Conservation (phyloP, 441 rosid genomes). For the Bruguiera hainesii region DNA sequence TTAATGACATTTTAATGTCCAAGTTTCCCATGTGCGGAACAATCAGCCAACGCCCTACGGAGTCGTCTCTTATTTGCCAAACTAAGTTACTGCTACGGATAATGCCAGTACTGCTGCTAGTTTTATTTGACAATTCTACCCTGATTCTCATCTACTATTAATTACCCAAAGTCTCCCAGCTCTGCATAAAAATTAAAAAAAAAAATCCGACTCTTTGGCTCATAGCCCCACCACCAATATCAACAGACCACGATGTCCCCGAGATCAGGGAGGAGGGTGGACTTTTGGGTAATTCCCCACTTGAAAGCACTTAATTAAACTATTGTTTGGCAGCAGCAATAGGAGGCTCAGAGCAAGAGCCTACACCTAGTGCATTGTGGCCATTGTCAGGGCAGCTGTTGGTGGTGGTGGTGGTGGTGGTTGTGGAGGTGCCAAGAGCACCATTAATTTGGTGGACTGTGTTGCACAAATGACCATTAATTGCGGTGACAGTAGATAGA, state of each 20-base stretch:
- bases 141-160: slow-evolving; percentile 9
- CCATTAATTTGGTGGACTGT: slow-evolving; percentile 65
- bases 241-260: background rate
- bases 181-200: background rate
- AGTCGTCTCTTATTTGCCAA: slow-evolving; percentile 25
- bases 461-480: slow-evolving; percentile 65
- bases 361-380: background rate
- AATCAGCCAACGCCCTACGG: background rate
- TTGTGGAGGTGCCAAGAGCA: slow-evolving; percentile 32
- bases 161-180: slow-evolving; percentile 49
- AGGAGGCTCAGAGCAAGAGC: slow-evolving; percentile 25
- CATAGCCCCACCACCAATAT: background rate
- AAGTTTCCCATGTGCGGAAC: background rate
- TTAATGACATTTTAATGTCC: background rate
- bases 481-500: slow-evolving; percentile 60
- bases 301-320: slow-evolving; percentile 1
- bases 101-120: background rate
- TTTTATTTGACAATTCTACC: slow-evolving; percentile 13
- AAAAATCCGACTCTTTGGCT: background rate
- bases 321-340: slow-evolving; percentile 29
- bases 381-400: slow-evolving; percentile 23
- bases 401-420: slow-evolving; percentile 8
- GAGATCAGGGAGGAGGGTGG: slow-evolving; percentile 25
- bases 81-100: slow-evolving; percentile 5
- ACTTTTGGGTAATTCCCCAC: slow-evolving; percentile 38